Percentiles rank a stretch among this genome's conserved stretches.
Conservation (phyloP, 257 asterid species). For the Capsicum baccatum region DNA sequence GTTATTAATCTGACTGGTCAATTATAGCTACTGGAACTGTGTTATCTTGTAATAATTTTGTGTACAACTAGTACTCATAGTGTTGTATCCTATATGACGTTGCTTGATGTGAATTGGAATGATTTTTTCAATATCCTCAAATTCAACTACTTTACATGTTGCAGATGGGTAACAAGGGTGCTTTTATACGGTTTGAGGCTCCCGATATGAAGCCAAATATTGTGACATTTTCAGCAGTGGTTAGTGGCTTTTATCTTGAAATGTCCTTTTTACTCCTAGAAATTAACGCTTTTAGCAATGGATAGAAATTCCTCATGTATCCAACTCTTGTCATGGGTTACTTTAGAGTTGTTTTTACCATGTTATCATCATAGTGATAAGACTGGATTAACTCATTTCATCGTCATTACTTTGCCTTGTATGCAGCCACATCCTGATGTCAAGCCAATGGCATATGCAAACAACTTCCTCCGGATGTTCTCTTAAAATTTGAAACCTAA, state of each 20-base stretch:
- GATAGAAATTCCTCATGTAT: background rate
- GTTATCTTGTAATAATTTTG: background rate
- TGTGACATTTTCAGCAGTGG: constrained; percentile 94
- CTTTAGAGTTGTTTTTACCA: background rate
- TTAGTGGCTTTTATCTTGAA: constrained; percentile 48
- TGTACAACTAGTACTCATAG: background rate
- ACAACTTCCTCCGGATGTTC: constrained; percentile 88
- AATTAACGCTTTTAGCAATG: background rate
- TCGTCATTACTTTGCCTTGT: constrained; percentile 14
- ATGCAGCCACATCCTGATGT: constrained; percentile 96
- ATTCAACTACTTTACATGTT: constrained; percentile 34
- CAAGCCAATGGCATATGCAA: constrained; percentile 97
- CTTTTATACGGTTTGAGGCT: constrained; percentile 93
- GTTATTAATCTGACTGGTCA: constrained; percentile 18
- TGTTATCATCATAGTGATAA: background rate
- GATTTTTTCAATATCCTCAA: constrained; percentile 6
- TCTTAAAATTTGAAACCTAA: constrained; percentile 39
- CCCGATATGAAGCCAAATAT: constrained; percentile 88
- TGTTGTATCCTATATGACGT: background rate
- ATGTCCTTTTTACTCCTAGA: background rate
- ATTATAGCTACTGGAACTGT: background rate
- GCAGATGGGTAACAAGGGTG: constrained; percentile 99
- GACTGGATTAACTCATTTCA: background rate
- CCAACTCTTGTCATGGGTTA: background rate
- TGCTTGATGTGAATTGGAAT: constrained; percentile 21